Percentiles rank a stretch among this genome's conserved stretches.
Conservation (phyloP, 2,329 filamentous ascomycete species). For the Chrysoporthe cubensis region DNA sequence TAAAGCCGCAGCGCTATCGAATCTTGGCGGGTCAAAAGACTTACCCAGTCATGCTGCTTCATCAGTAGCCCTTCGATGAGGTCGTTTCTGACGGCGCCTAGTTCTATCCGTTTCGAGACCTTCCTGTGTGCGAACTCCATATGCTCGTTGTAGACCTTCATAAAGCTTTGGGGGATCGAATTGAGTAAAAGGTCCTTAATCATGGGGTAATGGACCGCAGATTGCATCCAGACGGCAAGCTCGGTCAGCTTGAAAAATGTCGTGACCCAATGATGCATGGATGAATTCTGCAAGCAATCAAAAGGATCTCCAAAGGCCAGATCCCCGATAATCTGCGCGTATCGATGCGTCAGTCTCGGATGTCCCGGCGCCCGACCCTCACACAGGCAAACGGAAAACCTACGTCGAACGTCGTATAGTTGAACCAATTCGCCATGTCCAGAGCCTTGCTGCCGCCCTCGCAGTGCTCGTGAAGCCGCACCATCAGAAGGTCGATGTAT, state of each 20-base stretch:
- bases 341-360: neutral
- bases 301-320: conserved; percentile 19
- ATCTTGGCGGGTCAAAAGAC: neutral
- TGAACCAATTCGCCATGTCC: conserved; percentile 33
- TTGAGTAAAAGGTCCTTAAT: neutral
- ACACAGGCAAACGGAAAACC: neutral
- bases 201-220: conserved; percentile 9
- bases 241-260: conserved; percentile 29
- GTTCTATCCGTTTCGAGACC: conserved; percentile 27
- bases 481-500: conserved; percentile 29
- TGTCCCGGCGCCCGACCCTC: neutral
- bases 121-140: conserved; percentile 1
- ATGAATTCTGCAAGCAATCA: conserved; percentile 3
- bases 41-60: conserved; percentile 29
- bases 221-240: conserved; percentile 9
- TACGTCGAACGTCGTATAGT: conserved; percentile 36
- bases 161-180: neutral
- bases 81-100: conserved; percentile 30
- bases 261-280: conserved; percentile 19
- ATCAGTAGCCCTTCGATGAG: conserved; percentile 34
- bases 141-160: neutral
- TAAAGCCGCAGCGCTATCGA: too few relatives aligned
- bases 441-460: conserved; percentile 24
- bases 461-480: conserved; percentile 21
- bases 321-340: conserved; percentile 12